These are phyloP conservation scores for Physaria fendleri DNA, from an alignment of 345 rosid species.

Conservation along the genomic window DNA sequence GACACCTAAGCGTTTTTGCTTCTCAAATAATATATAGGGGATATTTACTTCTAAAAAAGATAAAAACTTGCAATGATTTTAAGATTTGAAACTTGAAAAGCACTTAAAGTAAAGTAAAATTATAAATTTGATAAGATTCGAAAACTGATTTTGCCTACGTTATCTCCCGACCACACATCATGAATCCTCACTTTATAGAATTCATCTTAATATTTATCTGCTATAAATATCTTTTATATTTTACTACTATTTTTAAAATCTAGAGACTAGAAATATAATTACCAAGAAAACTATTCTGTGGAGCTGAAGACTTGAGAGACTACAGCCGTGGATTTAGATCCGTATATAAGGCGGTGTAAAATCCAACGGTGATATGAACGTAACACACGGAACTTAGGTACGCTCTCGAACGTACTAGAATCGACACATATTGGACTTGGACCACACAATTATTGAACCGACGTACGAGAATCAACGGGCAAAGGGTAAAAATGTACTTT, in stretches of 20 bases:
- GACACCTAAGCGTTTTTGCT: no score
- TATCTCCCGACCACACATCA: not conserved
- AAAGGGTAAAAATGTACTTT: conserved; percentile 1
- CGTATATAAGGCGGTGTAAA: not conserved
- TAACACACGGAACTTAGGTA: conserved; percentile 8
- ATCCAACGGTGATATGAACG: conserved; percentile 3
- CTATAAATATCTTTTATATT: not conserved
- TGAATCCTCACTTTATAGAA: not conserved
- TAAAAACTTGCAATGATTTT: no score
- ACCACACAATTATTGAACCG: not conserved
- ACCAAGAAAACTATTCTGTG: not conserved
- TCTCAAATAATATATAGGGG: no score
- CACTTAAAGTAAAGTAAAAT: no score
- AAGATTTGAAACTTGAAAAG: no score
- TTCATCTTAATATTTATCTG: not conserved
- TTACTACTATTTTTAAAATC: no score
- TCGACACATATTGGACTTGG: not conserved
- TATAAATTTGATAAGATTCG: not conserved
- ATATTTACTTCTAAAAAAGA: no score
- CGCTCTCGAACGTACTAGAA: conserved; percentile 14
- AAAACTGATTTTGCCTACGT: not conserved
- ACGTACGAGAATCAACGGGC: conserved; percentile 2
- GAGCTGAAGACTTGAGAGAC: not conserved
- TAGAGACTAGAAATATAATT: no score
- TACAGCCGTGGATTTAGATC: conserved; percentile 10